Percentiles rank a stretch among this genome's conserved stretches.
Conservation (phyloP, 1,284 basidiomycete species). For the Pseudozyma tsukubaensis region DNA sequence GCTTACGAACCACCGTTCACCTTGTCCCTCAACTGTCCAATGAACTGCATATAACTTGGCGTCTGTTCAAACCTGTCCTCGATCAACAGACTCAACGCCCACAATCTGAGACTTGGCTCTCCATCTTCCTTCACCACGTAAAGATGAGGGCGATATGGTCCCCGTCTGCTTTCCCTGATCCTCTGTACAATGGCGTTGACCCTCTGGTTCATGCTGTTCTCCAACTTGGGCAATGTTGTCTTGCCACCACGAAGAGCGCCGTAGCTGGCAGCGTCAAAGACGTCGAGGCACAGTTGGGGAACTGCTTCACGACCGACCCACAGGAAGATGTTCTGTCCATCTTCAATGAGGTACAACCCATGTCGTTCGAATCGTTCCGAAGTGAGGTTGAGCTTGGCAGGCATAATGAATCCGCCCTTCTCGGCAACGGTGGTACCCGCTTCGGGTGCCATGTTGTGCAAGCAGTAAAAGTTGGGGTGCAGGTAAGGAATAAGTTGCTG, state of each 20-base stretch:
- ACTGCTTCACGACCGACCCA: slow-evolving; percentile 98
- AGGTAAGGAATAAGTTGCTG: slow-evolving; percentile 93
- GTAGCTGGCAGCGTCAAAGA: slow-evolving; percentile 90
- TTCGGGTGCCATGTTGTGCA: slow-evolving; percentile 96
- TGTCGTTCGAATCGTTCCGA: slow-evolving; percentile 94
- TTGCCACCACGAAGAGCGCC: slow-evolving; percentile 91
- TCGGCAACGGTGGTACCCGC: slow-evolving; percentile 71
- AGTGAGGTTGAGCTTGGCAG: slow-evolving; percentile 87
- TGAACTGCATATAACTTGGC: slow-evolving; percentile 94
- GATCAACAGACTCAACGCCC: slow-evolving; percentile 93
- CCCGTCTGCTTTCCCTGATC: slow-evolving; percentile 84
- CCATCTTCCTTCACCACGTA: slow-evolving; percentile 99
- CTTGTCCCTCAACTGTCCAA: slow-evolving; percentile 70
- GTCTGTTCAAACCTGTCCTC: slow-evolving; percentile 95
- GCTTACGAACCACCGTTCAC: slow-evolving; percentile 58
- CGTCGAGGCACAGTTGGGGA: slow-evolving; percentile 90
- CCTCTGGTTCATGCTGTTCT: slow-evolving; percentile 92
- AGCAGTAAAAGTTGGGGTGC: slow-evolving; percentile 91
- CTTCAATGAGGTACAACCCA: slow-evolving; percentile 95
- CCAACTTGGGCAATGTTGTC: slow-evolving; percentile 86
- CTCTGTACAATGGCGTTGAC: slow-evolving; percentile 93
- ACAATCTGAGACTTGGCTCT: slow-evolving; percentile 85
- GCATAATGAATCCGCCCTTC: slow-evolving; percentile 75
- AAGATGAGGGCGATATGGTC: slow-evolving; percentile 92
- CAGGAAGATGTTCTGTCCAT: slow-evolving; percentile 96